These are phyloP conservation scores for Trichoderma erinaceum DNA, from an alignment of 495 filamentous ascomycete species.

Conservation along the genomic window DNA sequence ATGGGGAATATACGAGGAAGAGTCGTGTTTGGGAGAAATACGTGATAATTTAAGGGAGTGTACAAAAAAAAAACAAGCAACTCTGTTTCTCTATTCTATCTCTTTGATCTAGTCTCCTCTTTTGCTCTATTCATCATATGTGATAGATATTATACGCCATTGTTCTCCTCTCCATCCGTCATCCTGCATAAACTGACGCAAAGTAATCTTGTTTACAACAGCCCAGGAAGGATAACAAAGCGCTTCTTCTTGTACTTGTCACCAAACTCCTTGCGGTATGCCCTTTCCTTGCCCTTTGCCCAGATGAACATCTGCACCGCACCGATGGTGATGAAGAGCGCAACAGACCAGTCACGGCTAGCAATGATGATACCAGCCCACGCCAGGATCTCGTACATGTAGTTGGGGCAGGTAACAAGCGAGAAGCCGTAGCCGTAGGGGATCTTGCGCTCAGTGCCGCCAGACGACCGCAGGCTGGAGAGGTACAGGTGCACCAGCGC, in stretches of 20 bases:
- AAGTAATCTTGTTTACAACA: constrained; percentile 29
- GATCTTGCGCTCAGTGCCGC: constrained; percentile 80
- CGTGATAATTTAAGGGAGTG: too few relatives aligned
- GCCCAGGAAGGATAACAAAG: constrained; percentile 68
- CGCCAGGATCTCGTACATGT: constrained; percentile 82
- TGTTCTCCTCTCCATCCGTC: neutral
- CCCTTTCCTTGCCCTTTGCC: constrained; percentile 88
- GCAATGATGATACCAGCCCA: constrained; percentile 79
- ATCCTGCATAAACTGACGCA: neutral
- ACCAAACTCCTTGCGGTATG: constrained; percentile 83
- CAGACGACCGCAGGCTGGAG: constrained; percentile 65
- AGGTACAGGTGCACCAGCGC: constrained; percentile 71
- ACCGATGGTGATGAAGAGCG: constrained; percentile 64
- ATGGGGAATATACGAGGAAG: neutral
- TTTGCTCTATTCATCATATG: neutral
- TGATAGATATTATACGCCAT: neutral
- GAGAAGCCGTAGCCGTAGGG: constrained; percentile 80
- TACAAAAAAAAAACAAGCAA: too few relatives aligned
- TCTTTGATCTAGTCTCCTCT: neutral
- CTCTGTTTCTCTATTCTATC: neutral
- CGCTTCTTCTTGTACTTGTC: constrained; percentile 87
- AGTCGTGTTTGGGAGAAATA: too few relatives aligned
- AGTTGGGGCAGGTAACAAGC: constrained; percentile 92
- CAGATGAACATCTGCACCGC: constrained; percentile 72
- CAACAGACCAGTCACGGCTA: constrained; percentile 65